A percentile compares a stretch with the other conserved stretches of the same genome.
Conservation (phyloP, 176 grass and related monocot species). For the Eremochloa ophiuroides region DNA sequence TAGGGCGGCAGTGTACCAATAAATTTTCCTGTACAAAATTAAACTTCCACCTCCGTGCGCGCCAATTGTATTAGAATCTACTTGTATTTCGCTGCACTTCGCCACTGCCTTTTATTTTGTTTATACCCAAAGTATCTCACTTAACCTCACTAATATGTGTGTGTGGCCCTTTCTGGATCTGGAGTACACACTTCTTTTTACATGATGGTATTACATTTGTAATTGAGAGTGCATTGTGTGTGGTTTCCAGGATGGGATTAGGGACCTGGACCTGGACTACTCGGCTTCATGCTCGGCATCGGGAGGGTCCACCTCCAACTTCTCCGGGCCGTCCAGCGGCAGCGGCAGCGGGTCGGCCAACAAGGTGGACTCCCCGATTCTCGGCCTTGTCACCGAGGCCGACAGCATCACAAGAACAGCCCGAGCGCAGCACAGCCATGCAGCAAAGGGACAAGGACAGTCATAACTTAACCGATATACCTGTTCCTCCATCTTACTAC, state of each 20-base stretch:
- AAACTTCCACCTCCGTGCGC: not conserved
- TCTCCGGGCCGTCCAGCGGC: conserved; percentile 40
- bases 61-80: not conserved
- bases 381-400: conserved; percentile 39
- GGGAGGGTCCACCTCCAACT: conserved; percentile 36
- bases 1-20: conserved; percentile 13
- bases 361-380: conserved; percentile 44
- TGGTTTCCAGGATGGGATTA: not conserved
- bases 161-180: no score
- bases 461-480: not conserved
- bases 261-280: conserved; percentile 7
- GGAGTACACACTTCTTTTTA: not conserved
- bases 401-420: not conserved
- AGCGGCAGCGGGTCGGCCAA: conserved; percentile 40
- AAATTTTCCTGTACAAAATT: not conserved
- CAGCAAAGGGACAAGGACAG: not conserved
- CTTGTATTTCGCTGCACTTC: not conserved
- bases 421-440: not conserved
- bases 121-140: not conserved
- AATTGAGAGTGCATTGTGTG: not conserved
- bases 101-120: not conserved
- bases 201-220: not conserved
- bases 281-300: conserved; percentile 25
- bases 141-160: not conserved
- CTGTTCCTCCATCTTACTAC: not conserved